These are phyloP conservation scores for Tetrastigma voinierianum DNA, from an alignment of 164 flowering plant species.

Conservation along the genomic window DNA sequence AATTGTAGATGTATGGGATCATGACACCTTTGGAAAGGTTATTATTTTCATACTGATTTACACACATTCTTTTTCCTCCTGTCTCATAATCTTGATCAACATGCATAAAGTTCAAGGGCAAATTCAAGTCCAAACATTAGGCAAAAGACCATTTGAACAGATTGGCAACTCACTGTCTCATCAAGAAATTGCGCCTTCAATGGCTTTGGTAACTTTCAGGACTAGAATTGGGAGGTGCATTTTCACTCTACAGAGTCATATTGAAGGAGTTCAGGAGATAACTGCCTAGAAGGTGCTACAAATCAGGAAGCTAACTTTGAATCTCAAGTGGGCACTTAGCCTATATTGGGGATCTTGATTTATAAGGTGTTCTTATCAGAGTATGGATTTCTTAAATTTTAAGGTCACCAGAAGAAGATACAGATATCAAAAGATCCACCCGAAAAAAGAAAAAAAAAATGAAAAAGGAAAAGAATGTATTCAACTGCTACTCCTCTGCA, in stretches of 20 bases:
- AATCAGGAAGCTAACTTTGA: constrained; percentile 70
- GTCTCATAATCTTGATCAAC: too few species aligned
- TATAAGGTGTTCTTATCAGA: too few species aligned
- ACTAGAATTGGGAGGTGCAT: constrained; percentile 82
- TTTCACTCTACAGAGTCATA: constrained; percentile 88
- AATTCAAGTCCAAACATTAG: too few species aligned
- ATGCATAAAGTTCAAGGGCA: too few species aligned
- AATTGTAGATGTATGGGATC: constrained; percentile 81
- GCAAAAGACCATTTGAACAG: too few species aligned
- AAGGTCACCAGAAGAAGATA: not conserved
- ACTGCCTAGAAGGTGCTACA: constrained; percentile 64
- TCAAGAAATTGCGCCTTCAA: not conserved
- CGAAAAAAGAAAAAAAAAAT: not conserved
- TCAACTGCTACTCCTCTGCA: not conserved
- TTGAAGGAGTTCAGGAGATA: constrained; percentile 71
- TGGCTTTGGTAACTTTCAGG: constrained; percentile 36
- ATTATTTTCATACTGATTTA: not conserved
- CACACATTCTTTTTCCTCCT: too few species aligned
- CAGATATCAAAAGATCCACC: not conserved
- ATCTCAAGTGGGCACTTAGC: constrained; percentile 91
- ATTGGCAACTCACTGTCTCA: too few species aligned
- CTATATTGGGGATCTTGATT: constrained; percentile 60
- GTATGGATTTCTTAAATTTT: too few species aligned
- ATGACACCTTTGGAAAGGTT: constrained; percentile 98
- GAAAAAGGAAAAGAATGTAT: too few species aligned